Percentiles rank a stretch among this genome's conserved stretches.
These are phyloP conservation scores for Chytriomyces sp. DNA, from an alignment of 192 early-diverging fungal genomes.

Conservation along the genomic window DNA sequence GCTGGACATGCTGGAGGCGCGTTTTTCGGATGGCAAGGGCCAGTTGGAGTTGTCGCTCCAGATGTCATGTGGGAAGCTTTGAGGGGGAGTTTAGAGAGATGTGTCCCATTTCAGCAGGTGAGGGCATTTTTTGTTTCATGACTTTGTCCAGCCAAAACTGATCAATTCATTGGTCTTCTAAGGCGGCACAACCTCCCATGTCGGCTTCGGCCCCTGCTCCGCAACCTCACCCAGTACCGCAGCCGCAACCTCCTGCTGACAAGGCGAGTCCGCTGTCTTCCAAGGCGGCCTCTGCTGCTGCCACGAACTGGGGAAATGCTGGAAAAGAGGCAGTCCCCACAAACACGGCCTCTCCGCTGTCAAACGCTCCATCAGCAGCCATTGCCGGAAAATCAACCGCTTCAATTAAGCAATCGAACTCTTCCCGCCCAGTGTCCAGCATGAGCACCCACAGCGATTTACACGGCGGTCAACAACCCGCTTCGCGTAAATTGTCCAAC, in stretches of 20 bases:
- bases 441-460: not conserved
- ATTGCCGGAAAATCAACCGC: not conserved
- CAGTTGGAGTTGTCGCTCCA: constrained; percentile 35
- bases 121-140: not conserved
- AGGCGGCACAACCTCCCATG: not conserved
- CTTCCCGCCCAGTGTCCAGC: not conserved
- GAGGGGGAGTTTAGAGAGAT: not conserved
- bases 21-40: constrained; percentile 38
- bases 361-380: not conserved
- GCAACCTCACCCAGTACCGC: not conserved
- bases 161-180: not conserved
- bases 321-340: constrained; percentile 1
- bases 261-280: not conserved
- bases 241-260: not conserved
- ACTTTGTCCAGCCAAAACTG: not conserved
- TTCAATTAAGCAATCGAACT: not conserved
- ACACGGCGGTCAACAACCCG: not conserved
- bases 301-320: constrained; percentile 18
- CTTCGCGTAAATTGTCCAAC: not conserved
- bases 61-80: constrained; percentile 36
- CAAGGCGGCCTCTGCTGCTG: constrained; percentile 20
- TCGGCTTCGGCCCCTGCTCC: not conserved
- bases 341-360: not conserved
- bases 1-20: not conserved
- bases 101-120: constrained; percentile 17